Conservation (phyloP, 192 early-diverging fungal species). For the Rhizoclosmatium sp. region DNA sequence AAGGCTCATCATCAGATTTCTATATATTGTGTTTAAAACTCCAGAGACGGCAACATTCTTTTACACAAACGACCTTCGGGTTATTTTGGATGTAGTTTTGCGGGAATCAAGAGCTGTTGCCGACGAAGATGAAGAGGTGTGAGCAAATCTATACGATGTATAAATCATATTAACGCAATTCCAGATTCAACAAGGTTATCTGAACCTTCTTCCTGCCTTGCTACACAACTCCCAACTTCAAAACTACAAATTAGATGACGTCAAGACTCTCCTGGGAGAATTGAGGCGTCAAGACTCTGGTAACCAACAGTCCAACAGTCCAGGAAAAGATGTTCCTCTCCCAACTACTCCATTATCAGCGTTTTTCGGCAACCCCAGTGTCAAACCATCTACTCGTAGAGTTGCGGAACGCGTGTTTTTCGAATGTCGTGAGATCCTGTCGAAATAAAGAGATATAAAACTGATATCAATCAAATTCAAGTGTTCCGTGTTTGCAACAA, state of each 20-base stretch:
- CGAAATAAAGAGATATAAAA: background rate
- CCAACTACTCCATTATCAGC: background rate
- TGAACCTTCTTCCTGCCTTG: conserved; percentile 44
- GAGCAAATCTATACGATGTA: background rate
- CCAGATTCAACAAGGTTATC: conserved; percentile 54
- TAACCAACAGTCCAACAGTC: background rate
- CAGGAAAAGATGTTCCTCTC: background rate
- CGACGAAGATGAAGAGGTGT: conserved; percentile 66
- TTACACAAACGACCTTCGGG: conserved; percentile 92
- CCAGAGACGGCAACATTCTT: conserved; percentile 72
- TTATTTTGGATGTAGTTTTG: conserved; percentile 86
- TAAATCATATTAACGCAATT: no score
- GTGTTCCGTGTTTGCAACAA: no score
- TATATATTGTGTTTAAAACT: conserved; percentile 74
- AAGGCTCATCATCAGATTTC: conserved; percentile 62
- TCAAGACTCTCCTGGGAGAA: conserved; percentile 15
- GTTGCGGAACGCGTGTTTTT: conserved; percentile 39
- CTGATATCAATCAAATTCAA: background rate
- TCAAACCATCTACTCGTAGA: conserved; percentile 32
- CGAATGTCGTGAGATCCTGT: conserved; percentile 25
- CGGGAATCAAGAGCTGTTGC: conserved; percentile 82
- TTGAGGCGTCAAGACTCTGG: conserved; percentile 14
- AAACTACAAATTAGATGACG: conserved; percentile 31
- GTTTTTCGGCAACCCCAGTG: conserved; percentile 8
- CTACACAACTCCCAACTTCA: conserved; percentile 29